These are phyloP conservation scores for Suhomyces yuchorum DNA, from an alignment of 1,139 yeast genomes.

Conservation along the genomic window DNA sequence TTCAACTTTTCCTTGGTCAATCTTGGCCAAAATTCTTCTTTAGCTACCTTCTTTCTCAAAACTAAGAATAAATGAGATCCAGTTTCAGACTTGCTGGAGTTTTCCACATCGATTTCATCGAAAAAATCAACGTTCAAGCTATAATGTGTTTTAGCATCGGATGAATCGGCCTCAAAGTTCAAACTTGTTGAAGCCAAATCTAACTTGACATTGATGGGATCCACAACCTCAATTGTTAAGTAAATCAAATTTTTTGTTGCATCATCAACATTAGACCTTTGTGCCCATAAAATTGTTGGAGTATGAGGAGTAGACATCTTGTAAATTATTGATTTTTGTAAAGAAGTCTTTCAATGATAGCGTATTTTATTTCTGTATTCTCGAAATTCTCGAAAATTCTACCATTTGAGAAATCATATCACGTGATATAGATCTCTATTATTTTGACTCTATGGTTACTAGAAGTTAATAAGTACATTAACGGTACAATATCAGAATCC, in stretches of 20 bases:
- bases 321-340: neutral
- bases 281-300: conserved; percentile 82
- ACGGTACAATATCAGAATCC: no score
- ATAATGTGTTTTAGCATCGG: conserved; percentile 49
- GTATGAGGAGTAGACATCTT: conserved; percentile 19
- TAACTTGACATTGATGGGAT: conserved; percentile 64
- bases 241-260: conserved; percentile 72
- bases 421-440: neutral
- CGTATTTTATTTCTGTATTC: conserved; percentile 4
- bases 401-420: neutral
- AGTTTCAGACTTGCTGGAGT: conserved; percentile 58
- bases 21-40: conserved; percentile 54
- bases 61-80: conserved; percentile 75
- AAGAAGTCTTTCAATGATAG: neutral
- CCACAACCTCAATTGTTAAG: conserved; percentile 74
- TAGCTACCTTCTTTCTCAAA: conserved; percentile 65
- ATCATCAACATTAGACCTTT: conserved; percentile 77
- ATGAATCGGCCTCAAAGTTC: conserved; percentile 59
- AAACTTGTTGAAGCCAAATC: conserved; percentile 62
- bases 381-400: conserved; percentile 18
- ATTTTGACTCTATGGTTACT: no score
- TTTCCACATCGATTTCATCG: conserved; percentile 68
- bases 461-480: no score
- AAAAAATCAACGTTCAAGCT: conserved; percentile 68
- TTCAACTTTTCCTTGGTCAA: conserved; percentile 33